Conservation (phyloP, 2,329 filamentous ascomycete species). For the Alternaria sp. region DNA sequence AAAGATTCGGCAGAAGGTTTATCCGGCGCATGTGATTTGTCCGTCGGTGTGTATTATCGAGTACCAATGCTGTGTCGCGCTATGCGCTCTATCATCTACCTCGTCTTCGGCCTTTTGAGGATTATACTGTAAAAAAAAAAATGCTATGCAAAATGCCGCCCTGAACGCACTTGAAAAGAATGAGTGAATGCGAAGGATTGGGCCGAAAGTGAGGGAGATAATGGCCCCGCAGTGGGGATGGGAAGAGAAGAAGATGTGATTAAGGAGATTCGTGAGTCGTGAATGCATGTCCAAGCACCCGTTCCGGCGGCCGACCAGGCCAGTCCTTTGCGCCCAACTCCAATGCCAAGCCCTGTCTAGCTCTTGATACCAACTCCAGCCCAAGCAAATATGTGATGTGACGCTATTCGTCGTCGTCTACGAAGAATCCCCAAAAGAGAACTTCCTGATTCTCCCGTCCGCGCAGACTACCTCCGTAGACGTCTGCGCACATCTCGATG, state of each 20-base stretch:
- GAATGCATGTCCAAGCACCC: conserved; percentile 39
- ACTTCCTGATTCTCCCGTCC: conserved; percentile 47
- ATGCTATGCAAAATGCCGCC: conserved; percentile 35
- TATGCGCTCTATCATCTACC: conserved; percentile 35
- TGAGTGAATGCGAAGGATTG: conserved; percentile 25
- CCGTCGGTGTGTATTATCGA: conserved; percentile 26
- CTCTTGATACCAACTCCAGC: conserved; percentile 30
- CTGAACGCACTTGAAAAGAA: conserved; percentile 7
- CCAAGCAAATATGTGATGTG: conserved; percentile 27
- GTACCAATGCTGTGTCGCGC: conserved; percentile 20
- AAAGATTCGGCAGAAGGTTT: conserved; percentile 26
- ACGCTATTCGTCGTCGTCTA: conserved; percentile 41
- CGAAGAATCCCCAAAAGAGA: conserved; percentile 48
- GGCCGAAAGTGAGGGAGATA: conserved; percentile 16
- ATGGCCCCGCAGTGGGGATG: conserved; percentile 9
- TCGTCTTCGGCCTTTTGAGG: conserved; percentile 28
- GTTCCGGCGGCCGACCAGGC: conserved; percentile 26
- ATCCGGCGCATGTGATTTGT: conserved; percentile 34
- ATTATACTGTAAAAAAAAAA: conserved; percentile 12
- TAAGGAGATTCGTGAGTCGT: conserved; percentile 48
- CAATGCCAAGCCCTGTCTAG: conserved; percentile 40
- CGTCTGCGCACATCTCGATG: conserved; percentile 48
- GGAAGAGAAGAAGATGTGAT: conserved; percentile 21
- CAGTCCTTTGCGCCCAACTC: conserved; percentile 42
- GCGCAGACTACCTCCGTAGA: conserved; percentile 41